Conservation (phyloP, 305 asterid species). For the Nicotiana rustica region DNA sequence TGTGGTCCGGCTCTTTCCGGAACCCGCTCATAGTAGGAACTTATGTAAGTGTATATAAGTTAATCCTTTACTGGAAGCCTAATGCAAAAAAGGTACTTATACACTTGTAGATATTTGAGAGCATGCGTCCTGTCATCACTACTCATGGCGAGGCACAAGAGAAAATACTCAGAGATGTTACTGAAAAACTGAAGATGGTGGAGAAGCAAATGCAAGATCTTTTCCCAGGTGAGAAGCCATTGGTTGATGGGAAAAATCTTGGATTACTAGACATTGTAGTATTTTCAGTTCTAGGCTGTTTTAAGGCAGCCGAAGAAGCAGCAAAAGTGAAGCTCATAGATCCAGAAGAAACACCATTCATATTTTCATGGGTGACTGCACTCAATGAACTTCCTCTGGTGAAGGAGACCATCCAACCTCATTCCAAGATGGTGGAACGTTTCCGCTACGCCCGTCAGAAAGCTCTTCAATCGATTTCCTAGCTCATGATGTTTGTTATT, state of each 20-base stretch:
- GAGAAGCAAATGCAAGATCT: slow-evolving; percentile 30
- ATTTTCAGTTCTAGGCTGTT: slow-evolving; percentile 35
- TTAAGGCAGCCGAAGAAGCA: slow-evolving; percentile 35
- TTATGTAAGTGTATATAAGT: neutral
- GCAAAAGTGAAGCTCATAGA: slow-evolving; percentile 32
- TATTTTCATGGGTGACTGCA: slow-evolving; percentile 36
- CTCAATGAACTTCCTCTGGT: slow-evolving; percentile 33
- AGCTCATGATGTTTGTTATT: neutral
- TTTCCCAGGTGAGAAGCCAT: neutral
- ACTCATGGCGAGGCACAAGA: slow-evolving; percentile 17
- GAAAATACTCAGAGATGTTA: slow-evolving; percentile 13
- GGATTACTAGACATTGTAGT: slow-evolving; percentile 32
- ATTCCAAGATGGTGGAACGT: slow-evolving; percentile 13
- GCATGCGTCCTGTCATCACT: neutral
- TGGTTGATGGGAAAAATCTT: slow-evolving; percentile 10
- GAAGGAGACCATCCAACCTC: slow-evolving; percentile 29
- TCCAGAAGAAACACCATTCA: slow-evolving; percentile 33
- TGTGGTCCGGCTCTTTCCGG: no score
- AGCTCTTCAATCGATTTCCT: neutral
- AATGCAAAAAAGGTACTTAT: neutral
- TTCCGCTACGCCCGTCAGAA: neutral
- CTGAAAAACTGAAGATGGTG: slow-evolving; percentile 30
- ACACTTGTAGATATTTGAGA: slow-evolving; percentile 34
- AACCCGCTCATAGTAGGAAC: no score
- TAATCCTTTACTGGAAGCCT: neutral